A percentile compares a stretch with the other conserved stretches of the same genome.
Evolutionary conservation across 192 early-diverging fungal genomes (phyloP).

Genomic region (Chytriomyces confervae): DNA sequence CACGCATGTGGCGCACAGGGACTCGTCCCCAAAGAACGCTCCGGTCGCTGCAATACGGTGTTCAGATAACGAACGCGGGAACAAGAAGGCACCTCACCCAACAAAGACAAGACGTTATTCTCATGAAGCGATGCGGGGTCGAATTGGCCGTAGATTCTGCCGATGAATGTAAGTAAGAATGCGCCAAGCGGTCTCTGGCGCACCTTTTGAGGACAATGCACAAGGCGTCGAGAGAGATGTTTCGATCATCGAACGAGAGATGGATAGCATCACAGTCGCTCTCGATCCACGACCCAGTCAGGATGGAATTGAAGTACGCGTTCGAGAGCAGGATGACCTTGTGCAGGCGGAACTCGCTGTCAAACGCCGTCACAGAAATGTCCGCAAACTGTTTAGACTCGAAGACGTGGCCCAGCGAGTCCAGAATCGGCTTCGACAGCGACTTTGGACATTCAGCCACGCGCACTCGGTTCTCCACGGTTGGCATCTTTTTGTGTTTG

Average conservation of each 20-base stretch:
- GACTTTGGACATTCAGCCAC: no score
- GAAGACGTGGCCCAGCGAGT: no score
- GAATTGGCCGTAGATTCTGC: background rate
- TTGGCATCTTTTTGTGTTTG: no score
- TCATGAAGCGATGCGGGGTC: background rate
- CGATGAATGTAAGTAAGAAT: background rate
- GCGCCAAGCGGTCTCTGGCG: background rate
- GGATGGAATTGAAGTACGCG: background rate
- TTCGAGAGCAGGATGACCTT: background rate
- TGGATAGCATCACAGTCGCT: background rate
- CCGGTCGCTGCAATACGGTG: background rate
- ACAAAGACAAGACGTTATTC: background rate
- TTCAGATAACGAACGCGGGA: background rate
- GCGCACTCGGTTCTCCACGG: no score
- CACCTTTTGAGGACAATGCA: background rate
- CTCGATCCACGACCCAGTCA: background rate
- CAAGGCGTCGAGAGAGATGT: background rate
- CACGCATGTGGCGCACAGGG: background rate
- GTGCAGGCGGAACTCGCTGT: background rate
- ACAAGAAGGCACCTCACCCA: background rate
- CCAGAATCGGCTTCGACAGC: no score
- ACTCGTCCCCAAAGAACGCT: background rate
- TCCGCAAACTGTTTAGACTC: background rate
- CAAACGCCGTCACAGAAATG: background rate
- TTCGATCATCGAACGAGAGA: background rate